A percentile compares a stretch with the other conserved stretches of the same genome.
Conservation (phyloP, 2,329 filamentous ascomycete genomes). For the Curvularia lunata region DNA sequence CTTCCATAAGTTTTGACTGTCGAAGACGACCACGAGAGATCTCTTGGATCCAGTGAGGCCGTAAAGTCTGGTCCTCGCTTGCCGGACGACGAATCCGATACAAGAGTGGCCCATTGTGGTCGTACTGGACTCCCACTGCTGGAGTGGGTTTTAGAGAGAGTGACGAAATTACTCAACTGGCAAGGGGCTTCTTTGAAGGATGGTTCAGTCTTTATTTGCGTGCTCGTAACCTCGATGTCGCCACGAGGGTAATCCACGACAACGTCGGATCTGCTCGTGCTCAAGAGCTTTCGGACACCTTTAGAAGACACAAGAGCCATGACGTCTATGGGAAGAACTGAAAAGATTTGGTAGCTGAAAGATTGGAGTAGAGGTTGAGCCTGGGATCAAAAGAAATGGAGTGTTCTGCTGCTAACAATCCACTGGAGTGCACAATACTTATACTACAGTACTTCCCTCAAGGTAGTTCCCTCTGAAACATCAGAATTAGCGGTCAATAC, state of each 20-base stretch:
- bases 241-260: background rate
- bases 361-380: background rate
- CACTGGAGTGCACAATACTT: background rate
- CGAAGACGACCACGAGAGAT: background rate
- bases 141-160: background rate
- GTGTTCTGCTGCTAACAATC: background rate
- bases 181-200: background rate
- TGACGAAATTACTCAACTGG: background rate
- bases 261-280: background rate
- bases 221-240: background rate
- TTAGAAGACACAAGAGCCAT: background rate
- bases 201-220: background rate
- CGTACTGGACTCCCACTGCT: background rate
- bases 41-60: background rate
- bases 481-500: background rate
- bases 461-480: background rate
- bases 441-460: background rate
- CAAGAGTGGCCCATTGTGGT: background rate
- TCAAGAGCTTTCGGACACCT: background rate
- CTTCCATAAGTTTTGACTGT: background rate
- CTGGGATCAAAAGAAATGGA: background rate
- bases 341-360: background rate
- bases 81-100: background rate
- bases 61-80: background rate
- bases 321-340: background rate